phyloP scores from a whole-genome alignment of 441 rosid species.

The Omphalea diandra region DNA sequence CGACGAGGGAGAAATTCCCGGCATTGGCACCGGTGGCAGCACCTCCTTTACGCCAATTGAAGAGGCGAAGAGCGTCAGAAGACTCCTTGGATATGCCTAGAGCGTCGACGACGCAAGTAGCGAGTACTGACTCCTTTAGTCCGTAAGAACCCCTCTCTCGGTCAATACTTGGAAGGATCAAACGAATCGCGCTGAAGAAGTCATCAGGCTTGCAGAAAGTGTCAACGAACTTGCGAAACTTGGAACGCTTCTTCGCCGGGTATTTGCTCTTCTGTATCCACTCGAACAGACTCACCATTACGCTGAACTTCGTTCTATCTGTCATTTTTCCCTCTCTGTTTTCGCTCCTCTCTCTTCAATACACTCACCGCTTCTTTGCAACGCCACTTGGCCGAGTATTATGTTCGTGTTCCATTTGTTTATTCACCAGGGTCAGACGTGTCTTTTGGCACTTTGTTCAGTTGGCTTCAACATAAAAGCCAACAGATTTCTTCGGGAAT shows the following conservation, averaged over 20 bases:
- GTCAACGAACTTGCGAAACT: constrained; percentile 90
- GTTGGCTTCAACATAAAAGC: no score
- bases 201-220: constrained; percentile 74
- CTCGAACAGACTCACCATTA: constrained; percentile 74
- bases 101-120: constrained; percentile 76
- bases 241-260: constrained; percentile 72
- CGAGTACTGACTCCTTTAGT: constrained; percentile 87
- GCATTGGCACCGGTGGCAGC: constrained; percentile 74
- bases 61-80: constrained; percentile 74
- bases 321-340: constrained; percentile 30
- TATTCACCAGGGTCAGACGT: no score
- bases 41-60: constrained; percentile 97
- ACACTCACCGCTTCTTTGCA: no score
- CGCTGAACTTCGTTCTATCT: constrained; percentile 60
- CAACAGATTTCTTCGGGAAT: no score
- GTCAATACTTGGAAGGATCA: constrained; percentile 79
- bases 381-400: no score
- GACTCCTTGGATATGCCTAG: constrained; percentile 87
- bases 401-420: no score
- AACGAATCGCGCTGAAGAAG: constrained; percentile 72
- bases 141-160: constrained; percentile 93
- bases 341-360: background rate
- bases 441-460: no score
- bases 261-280: constrained; percentile 82
- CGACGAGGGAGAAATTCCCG: constrained; percentile 82